Conservation (phyloP, 2,329 filamentous ascomycete genomes). For the Fusarium liriodendri region DNA sequence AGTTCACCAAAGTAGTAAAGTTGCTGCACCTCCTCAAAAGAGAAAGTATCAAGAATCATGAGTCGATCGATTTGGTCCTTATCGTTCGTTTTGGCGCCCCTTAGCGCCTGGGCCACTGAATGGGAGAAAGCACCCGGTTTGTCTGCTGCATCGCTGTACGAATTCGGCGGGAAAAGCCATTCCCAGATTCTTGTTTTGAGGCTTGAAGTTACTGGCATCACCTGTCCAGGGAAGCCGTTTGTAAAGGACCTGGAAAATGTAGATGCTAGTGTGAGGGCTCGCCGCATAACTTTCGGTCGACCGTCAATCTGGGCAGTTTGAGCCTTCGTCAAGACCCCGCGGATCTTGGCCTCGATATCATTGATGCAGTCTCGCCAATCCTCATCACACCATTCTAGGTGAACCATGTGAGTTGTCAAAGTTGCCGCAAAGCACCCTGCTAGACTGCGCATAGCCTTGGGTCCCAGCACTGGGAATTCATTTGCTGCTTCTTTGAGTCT, state of each 20-base stretch:
- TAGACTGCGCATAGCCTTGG: too few species aligned
- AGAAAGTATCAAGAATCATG: constrained; percentile 13
- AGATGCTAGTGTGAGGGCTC: too few species aligned
- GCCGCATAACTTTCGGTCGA: not conserved
- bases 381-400: constrained; percentile 18
- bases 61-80: not conserved
- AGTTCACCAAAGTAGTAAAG: constrained; percentile 11
- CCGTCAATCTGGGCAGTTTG: constrained; percentile 7
- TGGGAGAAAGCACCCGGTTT: too few species aligned
- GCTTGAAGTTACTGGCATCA: too few species aligned
- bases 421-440: constrained; percentile 17
- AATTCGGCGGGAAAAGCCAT: too few species aligned
- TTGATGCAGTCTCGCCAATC: constrained; percentile 28
- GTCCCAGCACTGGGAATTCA: too few species aligned
- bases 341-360: constrained; percentile 7
- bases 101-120: not conserved
- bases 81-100: not conserved
- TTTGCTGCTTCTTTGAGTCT: too few species aligned
- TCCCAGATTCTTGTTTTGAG: too few species aligned
- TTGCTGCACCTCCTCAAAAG: constrained; percentile 6
- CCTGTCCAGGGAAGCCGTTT: too few species aligned
- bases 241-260: too few species aligned
- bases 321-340: constrained; percentile 7
- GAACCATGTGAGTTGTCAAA: constrained; percentile 4
- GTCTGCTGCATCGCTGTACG: too few species aligned